Percentiles rank a stretch among this genome's conserved stretches.
Conservation (phyloP, 805 yeast species). For the Spencermartinsiella europaea region DNA sequence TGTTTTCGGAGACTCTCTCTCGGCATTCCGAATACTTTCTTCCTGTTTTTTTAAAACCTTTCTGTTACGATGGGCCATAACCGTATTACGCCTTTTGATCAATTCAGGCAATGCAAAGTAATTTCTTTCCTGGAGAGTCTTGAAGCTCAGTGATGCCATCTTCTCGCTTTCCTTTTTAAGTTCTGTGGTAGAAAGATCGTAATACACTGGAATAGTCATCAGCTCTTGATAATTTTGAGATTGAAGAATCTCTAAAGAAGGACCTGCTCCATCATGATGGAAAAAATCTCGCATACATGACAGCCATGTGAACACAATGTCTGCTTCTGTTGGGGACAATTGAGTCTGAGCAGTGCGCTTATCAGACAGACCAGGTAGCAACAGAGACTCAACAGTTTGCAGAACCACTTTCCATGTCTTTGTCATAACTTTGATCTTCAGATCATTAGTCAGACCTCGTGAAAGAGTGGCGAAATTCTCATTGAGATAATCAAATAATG, state of each 20-base stretch:
- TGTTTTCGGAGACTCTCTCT: constrained; percentile 40
- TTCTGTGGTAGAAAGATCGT: constrained; percentile 45
- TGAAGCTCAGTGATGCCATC: constrained; percentile 49
- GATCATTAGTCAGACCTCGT: constrained; percentile 47
- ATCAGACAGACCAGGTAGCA: constrained; percentile 62
- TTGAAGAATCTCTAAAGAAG: constrained; percentile 58
- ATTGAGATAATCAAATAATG: constrained; percentile 70
- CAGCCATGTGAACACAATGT: constrained; percentile 67
- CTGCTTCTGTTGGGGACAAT: constrained; percentile 56
- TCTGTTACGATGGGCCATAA: constrained; percentile 66
- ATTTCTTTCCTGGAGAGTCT: constrained; percentile 45
- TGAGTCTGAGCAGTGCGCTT: constrained; percentile 37
- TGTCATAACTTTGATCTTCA: constrained; percentile 60
- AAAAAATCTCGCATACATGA: constrained; percentile 67
- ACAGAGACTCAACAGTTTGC: constrained; percentile 58
- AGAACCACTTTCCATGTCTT: constrained; percentile 79
- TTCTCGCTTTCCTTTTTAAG: constrained; percentile 56
- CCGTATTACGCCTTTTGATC: constrained; percentile 61
- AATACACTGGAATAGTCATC: constrained; percentile 57
- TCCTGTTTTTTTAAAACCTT: constrained; percentile 46
- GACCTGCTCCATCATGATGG: constrained; percentile 78
- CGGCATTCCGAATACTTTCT: constrained; percentile 41
- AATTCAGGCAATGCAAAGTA: constrained; percentile 38
- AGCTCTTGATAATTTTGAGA: constrained; percentile 60
- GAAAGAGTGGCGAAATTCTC: constrained; percentile 63